Base-by-base conservation (phyloP, 2,329 filamentous ascomycete species). In the Paradendryphiella salina region DNA sequence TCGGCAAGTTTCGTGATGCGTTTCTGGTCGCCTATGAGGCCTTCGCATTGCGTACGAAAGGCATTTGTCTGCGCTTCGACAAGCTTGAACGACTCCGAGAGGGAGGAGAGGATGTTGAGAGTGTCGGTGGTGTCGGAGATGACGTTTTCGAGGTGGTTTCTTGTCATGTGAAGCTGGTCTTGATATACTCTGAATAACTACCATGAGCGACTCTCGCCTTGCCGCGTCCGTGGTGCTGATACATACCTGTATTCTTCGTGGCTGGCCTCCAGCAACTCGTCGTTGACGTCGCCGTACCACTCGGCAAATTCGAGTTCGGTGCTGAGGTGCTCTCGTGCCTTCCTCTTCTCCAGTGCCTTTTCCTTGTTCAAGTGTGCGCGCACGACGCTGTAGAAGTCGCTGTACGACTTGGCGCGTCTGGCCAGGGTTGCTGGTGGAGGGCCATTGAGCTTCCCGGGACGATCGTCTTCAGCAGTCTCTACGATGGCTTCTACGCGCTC, bases 31-130 rank as follows among this genome's bases (percentile, higher is more conserved):
- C 83, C 79, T 23, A 97, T 77, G 2, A 99, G 80, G 49, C 90
- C 88, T 69, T 96, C 90, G 74, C 94, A 99, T 73, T 96, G 91
- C 38, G 87, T 85, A 70, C 92, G 89, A 76, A 99, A 97, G 11
- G 88, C 87, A n/a, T 88, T 89, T 0, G 94, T 99, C 75, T 97
- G 93, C 8, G 83, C 79, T 64, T 96, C 91, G 40, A 99, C 93
- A 0, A 87, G 80, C 60, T 87, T 86, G 76, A 99, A 99, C 4
- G 92, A 93, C 63, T 87, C 84, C 11, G 92, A 92, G 13, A 99
- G 80, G 0, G 83, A 85, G 13, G 88, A 86, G 21, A 99, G 80
- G 14, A 95, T 79, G 35, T 85, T 80, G 32, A 99, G 79, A 0
- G 91, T 88, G 14, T 82, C 82, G 46, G 89, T 84, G 1, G 93